phyloP scores from a whole-genome alignment of 139 green algal genomes.

The Coelastrella sp. region DNA sequence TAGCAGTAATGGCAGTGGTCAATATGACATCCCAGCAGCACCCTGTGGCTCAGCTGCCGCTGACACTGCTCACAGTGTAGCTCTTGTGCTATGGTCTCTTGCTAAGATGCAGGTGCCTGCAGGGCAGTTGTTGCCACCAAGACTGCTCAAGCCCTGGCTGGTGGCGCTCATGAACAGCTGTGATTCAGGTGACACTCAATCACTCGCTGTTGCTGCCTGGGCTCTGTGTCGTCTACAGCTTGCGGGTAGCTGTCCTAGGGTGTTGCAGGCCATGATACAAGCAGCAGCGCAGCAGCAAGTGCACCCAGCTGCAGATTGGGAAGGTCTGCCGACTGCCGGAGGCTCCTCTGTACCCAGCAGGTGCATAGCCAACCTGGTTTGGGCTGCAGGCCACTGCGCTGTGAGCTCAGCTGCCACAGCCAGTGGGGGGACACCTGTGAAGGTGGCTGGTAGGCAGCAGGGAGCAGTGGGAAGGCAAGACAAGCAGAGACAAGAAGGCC shows the following conservation, averaged over 20 bases:
- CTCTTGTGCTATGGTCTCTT: conserved; percentile 21
- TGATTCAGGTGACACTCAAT: conserved; percentile 4
- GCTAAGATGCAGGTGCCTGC: neutral
- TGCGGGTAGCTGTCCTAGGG: neutral
- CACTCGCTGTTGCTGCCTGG: conserved; percentile 1
- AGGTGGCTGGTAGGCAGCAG: too few relatives aligned
- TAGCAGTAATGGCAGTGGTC: too few relatives aligned
- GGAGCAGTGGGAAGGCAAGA: too few relatives aligned
- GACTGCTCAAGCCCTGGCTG: conserved; percentile 28
- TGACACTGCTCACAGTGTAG: neutral
- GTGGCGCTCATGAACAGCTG: neutral
- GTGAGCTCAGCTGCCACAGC: neutral
- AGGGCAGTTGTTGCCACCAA: neutral
- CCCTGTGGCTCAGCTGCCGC: neutral
- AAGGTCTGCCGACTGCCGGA: neutral
- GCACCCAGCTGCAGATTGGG: conserved; percentile 13
- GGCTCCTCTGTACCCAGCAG: conserved; percentile 4
- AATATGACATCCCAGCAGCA: neutral
- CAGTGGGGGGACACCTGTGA: too few relatives aligned
- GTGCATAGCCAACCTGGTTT: conserved; percentile 13
- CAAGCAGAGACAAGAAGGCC: too few relatives aligned
- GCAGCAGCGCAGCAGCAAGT: conserved; percentile 19
- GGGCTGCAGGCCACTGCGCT: conserved; percentile 12
- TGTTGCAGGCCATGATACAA: conserved; percentile 10
- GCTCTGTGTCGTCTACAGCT: conserved; percentile 28